These are phyloP conservation scores for Linum trigynum DNA, from an alignment of 345 rosid genomes.

Conservation along the genomic window DNA sequence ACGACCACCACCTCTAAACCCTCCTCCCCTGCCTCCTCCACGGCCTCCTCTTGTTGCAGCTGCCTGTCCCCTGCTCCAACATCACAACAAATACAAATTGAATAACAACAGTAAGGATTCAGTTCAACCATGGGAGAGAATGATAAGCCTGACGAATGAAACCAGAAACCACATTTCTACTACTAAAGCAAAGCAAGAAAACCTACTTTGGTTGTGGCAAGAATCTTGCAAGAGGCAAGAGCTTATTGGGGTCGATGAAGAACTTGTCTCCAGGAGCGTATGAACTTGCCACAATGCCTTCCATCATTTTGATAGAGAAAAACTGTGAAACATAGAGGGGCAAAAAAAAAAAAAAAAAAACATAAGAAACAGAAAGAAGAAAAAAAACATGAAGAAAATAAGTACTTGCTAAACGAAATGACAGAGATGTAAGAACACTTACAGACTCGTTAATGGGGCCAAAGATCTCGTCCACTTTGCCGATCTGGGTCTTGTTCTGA, in stretches of 20 bases:
- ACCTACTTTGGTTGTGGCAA: slow-evolving; percentile 88
- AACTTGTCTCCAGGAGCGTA: slow-evolving; percentile 69
- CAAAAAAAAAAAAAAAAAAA: slow-evolving; percentile 19
- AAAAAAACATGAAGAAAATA: neutral
- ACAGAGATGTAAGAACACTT: slow-evolving; percentile 43
- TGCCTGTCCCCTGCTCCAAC: slow-evolving; percentile 19
- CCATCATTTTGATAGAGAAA: slow-evolving; percentile 89
- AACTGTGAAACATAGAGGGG: slow-evolving; percentile 22
- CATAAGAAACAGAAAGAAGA: slow-evolving; percentile 16
- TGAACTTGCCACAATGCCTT: slow-evolving; percentile 87
- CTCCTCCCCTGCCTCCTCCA: slow-evolving; percentile 5
- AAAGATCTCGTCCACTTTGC: slow-evolving; percentile 91
- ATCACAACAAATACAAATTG: neutral
- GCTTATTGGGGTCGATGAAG: slow-evolving; percentile 69
- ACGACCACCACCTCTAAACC: neutral
- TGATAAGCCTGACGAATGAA: neutral
- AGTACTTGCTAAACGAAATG: neutral
- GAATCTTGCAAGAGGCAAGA: slow-evolving; percentile 77
- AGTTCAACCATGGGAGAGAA: neutral
- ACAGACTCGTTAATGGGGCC: slow-evolving; percentile 97
- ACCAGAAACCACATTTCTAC: neutral
- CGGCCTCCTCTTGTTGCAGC: neutral
- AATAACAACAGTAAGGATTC: neutral
- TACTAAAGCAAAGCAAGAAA: neutral
- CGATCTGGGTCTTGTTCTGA: slow-evolving; percentile 84